Evolutionary conservation across 768 basidiomycete genomes (phyloP).

Genomic region (Pholiota conissans): DNA sequence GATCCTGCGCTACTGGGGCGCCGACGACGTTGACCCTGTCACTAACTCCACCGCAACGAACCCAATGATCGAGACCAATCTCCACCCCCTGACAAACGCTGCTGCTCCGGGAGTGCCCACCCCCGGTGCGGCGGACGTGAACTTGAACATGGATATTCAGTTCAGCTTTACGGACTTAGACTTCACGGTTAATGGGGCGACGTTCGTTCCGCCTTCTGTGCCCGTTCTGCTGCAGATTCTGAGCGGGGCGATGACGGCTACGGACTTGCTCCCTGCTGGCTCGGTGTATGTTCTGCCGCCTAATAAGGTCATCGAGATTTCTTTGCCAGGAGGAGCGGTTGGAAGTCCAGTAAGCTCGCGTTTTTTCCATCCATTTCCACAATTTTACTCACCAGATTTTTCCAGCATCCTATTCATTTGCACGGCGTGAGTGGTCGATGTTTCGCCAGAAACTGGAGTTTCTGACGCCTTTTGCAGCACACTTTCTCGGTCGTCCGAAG

Average conservation of each 20-base stretch:
- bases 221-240: constrained; percentile 49
- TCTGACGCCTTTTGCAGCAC: constrained; percentile 33
- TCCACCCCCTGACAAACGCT: constrained; percentile 31
- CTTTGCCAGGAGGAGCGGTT: constrained; percentile 38
- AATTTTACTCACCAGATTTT: neutral
- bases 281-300: constrained; percentile 39
- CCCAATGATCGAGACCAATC: constrained; percentile 34
- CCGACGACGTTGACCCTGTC: constrained; percentile 37
- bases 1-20: constrained; percentile 52
- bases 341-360: constrained; percentile 32
- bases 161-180: constrained; percentile 21
- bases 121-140: constrained; percentile 39
- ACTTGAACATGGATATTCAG: constrained; percentile 28
- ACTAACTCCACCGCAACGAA: constrained; percentile 28
- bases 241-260: constrained; percentile 35
- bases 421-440: constrained; percentile 27
- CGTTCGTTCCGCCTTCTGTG: constrained; percentile 33
- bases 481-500: constrained; percentile 40
- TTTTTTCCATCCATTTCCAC: neutral
- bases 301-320: constrained; percentile 49
- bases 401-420: constrained; percentile 44
- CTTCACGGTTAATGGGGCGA: constrained; percentile 33
- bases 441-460: constrained; percentile 22
- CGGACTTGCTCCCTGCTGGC: constrained; percentile 36
- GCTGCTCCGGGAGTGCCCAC: constrained; percentile 31